These are phyloP conservation scores for Tetragonia tetragonoides DNA, from an alignment of 148 eudicot species.

Conservation along the genomic window DNA sequence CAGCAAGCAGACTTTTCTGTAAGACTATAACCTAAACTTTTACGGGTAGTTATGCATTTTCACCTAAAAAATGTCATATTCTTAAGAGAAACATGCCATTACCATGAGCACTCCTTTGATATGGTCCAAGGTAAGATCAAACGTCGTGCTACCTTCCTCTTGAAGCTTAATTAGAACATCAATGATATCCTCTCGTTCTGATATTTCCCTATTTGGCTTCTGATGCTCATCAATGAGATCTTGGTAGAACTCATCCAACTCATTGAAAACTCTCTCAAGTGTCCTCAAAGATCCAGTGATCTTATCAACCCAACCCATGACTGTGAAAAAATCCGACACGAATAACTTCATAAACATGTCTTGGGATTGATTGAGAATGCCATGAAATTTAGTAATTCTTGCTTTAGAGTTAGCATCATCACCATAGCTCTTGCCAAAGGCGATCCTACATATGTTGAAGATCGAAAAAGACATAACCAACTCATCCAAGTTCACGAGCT, in stretches of 20 bases:
- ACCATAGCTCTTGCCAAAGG: constrained; percentile 7
- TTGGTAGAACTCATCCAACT: constrained; percentile 8
- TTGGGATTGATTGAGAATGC: not conserved
- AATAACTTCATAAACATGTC: not conserved
- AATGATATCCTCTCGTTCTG: constrained; percentile 13
- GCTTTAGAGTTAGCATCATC: not conserved
- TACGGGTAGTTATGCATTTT: no score
- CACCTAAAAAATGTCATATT: no score
- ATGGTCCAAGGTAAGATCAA: constrained; percentile 8
- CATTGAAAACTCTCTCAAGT: constrained; percentile 1
- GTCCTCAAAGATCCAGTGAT: constrained; percentile 1
- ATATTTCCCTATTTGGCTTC: not conserved
- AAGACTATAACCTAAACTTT: no score
- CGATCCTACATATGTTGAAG: constrained; percentile 19
- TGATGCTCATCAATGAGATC: constrained; percentile 6
- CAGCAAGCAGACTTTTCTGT: no score
- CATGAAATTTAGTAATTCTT: not conserved
- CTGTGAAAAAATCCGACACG: constrained; percentile 7
- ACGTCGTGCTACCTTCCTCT: not conserved
- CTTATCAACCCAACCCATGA: constrained; percentile 11
- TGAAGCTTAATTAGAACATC: constrained; percentile 16
- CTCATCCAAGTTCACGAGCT: constrained; percentile 4
- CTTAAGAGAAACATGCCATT: not conserved
- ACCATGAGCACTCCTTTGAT: constrained; percentile 25
- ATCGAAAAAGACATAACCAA: not conserved